A percentile compares a stretch with the other conserved stretches of the same genome.
Conservation (phyloP, 2,329 filamentous ascomycete species). For the Hysterium pulicare region DNA sequence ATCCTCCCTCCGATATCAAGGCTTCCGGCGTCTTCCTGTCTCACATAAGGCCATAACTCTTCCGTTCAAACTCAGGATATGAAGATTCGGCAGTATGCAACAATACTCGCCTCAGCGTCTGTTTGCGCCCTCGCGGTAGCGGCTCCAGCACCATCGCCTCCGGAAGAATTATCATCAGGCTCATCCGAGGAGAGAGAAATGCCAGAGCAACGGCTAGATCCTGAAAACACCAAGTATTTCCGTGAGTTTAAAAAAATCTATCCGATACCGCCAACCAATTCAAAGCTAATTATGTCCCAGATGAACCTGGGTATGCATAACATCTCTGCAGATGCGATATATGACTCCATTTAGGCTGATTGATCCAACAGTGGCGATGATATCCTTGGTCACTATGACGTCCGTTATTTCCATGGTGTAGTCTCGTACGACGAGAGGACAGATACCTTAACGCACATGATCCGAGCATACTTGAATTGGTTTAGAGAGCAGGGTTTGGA, state of each 20-base stretch:
- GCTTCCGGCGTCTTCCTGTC: too few species aligned
- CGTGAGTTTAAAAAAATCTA: conserved; percentile 22
- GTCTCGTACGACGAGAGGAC: conserved; percentile 65
- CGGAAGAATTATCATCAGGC: conserved; percentile 1
- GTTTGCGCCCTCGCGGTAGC: conserved; percentile 19
- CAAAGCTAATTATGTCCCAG: conserved; percentile 1
- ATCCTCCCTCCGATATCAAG: too few species aligned
- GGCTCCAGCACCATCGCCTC: conserved; percentile 12
- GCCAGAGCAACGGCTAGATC: conserved; percentile 4
- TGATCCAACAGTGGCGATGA: conserved; percentile 38
- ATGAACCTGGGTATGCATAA: conserved; percentile 10
- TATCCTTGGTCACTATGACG: conserved; percentile 69
- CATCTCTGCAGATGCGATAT: not conserved
- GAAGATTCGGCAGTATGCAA: conserved; percentile 23
- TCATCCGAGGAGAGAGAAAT: conserved; percentile 1
- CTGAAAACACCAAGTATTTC: conserved; percentile 33
- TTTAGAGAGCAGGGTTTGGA: conserved; percentile 65
- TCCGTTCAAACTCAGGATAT: conserved; percentile 17
- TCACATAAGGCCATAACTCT: too few species aligned
- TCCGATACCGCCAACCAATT: not conserved
- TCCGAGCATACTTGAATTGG: conserved; percentile 69
- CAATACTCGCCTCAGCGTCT: conserved; percentile 17
- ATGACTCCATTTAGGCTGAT: conserved; percentile 10
- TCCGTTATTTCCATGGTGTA: conserved; percentile 62
- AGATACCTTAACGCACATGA: conserved; percentile 64